phyloP scores from a whole-genome alignment of 768 basidiomycete species.

The Sporobolomyces roseus region DNA sequence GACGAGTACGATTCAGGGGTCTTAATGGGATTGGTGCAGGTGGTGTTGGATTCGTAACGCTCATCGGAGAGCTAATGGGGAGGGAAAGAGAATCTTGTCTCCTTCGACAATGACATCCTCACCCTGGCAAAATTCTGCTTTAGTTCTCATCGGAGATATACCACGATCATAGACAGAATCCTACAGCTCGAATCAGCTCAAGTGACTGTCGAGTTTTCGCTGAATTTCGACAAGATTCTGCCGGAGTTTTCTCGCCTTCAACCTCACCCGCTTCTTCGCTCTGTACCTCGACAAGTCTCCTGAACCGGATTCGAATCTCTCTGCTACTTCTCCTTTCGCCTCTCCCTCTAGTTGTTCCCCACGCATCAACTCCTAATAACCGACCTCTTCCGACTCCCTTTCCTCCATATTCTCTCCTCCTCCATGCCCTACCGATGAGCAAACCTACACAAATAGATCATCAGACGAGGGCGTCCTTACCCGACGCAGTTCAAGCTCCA shows the following conservation, averaged over 20 bases:
- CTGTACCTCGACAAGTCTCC: too few species aligned
- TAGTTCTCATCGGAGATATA: too few species aligned
- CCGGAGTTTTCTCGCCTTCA: too few species aligned
- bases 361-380: too few species aligned
- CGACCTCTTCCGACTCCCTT: background rate
- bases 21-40: slow-evolving; percentile 5
- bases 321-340: background rate
- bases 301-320: too few species aligned
- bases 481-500: background rate
- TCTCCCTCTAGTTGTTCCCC: background rate
- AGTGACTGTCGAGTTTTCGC: too few species aligned
- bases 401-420: background rate
- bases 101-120: background rate
- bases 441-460: too few species aligned
- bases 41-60: background rate
- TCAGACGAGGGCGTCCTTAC: too few species aligned
- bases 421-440: slow-evolving; percentile 5
- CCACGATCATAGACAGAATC: too few species aligned
- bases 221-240: too few species aligned
- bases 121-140: background rate
- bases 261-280: too few species aligned
- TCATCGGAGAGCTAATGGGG: background rate
- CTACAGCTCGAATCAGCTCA: too few species aligned
- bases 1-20: slow-evolving; percentile 20
- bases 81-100: background rate